Evolutionary conservation across 768 basidiomycete genomes (phyloP).

Genomic region (Tylopilus sp.): DNA sequence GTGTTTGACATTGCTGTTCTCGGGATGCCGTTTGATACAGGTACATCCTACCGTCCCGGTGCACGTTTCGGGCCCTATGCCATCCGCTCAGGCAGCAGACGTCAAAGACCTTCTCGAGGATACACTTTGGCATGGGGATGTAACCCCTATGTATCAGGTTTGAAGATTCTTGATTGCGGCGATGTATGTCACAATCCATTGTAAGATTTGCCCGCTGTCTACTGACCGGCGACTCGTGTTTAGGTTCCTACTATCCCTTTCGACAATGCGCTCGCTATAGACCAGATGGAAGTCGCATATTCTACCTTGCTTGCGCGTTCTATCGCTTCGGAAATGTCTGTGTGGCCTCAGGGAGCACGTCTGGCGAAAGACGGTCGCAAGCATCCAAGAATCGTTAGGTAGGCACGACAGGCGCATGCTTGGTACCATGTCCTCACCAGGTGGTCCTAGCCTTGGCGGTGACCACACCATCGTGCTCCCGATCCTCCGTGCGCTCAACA

Average conservation of each 20-base stretch:
- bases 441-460: conserved; percentile 54
- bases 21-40: conserved; percentile 79
- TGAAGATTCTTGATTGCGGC: conserved; percentile 75
- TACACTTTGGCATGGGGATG: conserved; percentile 72
- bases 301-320: conserved; percentile 65
- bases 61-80: conserved; percentile 87
- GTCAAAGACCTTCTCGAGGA: conserved; percentile 55
- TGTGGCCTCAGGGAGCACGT: conserved; percentile 25
- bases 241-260: conserved; percentile 77
- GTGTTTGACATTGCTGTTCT: conserved; percentile 63
- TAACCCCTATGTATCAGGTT: conserved; percentile 58
- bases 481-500: conserved; percentile 75
- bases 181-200: conserved; percentile 50
- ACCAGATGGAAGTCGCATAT: conserved; percentile 87
- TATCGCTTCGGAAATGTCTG: conserved; percentile 27
- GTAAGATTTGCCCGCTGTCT: background rate
- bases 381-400: conserved; percentile 75
- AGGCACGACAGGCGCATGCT: background rate
- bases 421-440: background rate
- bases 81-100: conserved; percentile 75
- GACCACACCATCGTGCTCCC: conserved; percentile 89
- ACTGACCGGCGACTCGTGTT: background rate
- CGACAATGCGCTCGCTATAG: conserved; percentile 79
- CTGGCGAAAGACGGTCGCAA: conserved; percentile 55
- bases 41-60: conserved; percentile 52